phyloP scores from a whole-genome alignment of 2,329 filamentous ascomycete species.

The Aspergillus sp. region DNA sequence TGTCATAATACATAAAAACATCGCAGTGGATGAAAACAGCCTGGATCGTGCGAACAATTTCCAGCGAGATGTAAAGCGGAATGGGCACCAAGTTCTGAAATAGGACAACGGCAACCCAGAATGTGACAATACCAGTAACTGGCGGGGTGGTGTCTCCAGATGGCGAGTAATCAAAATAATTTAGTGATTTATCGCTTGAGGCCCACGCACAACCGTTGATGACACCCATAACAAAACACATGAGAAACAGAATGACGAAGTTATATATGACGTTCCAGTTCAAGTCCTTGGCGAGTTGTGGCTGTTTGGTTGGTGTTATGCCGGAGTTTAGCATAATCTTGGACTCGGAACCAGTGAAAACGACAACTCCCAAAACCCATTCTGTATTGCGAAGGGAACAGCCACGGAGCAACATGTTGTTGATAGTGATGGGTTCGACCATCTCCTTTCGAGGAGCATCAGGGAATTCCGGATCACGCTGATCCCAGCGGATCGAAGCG shows the following conservation, averaged over 20 bases:
- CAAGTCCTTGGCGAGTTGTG: slow-evolving; percentile 85
- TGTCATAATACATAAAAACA: slow-evolving; percentile 93
- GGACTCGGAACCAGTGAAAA: slow-evolving; percentile 93
- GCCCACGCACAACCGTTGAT: slow-evolving; percentile 82
- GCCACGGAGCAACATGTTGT: slow-evolving; percentile 90
- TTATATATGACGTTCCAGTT: slow-evolving; percentile 99
- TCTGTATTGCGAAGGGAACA: slow-evolving; percentile 94
- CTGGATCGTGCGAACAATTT: slow-evolving; percentile 90
- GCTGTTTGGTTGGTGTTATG: slow-evolving; percentile 89
- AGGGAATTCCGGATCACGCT: slow-evolving; percentile 64
- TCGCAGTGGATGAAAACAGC: slow-evolving; percentile 98
- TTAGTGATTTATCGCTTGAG: slow-evolving; percentile 69
- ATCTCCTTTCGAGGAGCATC: slow-evolving; percentile 69
- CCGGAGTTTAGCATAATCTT: slow-evolving; percentile 99
- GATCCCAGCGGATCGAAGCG: slow-evolving; percentile 82
- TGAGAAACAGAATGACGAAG: slow-evolving; percentile 81
- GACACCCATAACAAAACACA: slow-evolving; percentile 84
- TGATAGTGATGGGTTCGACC: slow-evolving; percentile 90
- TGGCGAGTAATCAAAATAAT: slow-evolving; percentile 79
- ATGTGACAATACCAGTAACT: slow-evolving; percentile 90
- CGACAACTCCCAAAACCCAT: slow-evolving; percentile 87
- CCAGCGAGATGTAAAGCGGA: slow-evolving; percentile 93
- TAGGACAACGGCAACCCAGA: slow-evolving; percentile 93
- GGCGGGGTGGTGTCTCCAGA: slow-evolving; percentile 65
- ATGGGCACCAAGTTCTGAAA: slow-evolving; percentile 99